A percentile compares a stretch with the other conserved stretches of the same genome.
phyloP scores from a whole-genome alignment of 169 alveolate species.

The Babesia divergens region DNA sequence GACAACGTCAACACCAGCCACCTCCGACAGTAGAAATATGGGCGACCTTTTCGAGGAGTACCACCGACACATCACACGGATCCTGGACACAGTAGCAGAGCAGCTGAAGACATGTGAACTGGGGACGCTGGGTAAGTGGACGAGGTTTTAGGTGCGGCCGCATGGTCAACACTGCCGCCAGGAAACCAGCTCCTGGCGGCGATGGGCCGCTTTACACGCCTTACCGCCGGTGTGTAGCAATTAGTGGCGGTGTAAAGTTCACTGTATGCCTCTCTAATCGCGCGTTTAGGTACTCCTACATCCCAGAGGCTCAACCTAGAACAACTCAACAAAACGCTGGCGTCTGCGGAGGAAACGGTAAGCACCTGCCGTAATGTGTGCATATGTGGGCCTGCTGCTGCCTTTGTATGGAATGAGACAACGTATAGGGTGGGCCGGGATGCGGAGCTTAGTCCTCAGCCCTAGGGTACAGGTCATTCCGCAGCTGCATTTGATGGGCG shows the following conservation, averaged over 20 bases:
- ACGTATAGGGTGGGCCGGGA: neutral
- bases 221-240: too few relatives aligned
- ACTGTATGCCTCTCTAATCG: too few relatives aligned
- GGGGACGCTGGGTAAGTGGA: constrained; percentile 21
- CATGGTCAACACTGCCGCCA: too few relatives aligned
- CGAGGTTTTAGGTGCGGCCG: too few relatives aligned
- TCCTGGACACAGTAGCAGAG: constrained; percentile 14
- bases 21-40: constrained; percentile 30
- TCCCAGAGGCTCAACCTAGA: constrained; percentile 19
- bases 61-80: constrained; percentile 26
- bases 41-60: constrained; percentile 59
- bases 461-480: neutral
- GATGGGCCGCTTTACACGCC: too few relatives aligned
- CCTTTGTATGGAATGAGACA: neutral
- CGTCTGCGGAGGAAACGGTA: constrained; percentile 67
- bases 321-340: constrained; percentile 25
- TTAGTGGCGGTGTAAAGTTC: too few relatives aligned
- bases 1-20: too few relatives aligned
- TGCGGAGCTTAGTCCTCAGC: neutral
- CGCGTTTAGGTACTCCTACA: constrained; percentile 3
- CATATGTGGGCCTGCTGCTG: neutral
- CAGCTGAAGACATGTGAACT: constrained; percentile 28
- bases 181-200: too few relatives aligned
- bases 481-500: too few relatives aligned
- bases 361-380: neutral